Conservation (phyloP, 179 eudicot species). For the Beta lomatogona region DNA sequence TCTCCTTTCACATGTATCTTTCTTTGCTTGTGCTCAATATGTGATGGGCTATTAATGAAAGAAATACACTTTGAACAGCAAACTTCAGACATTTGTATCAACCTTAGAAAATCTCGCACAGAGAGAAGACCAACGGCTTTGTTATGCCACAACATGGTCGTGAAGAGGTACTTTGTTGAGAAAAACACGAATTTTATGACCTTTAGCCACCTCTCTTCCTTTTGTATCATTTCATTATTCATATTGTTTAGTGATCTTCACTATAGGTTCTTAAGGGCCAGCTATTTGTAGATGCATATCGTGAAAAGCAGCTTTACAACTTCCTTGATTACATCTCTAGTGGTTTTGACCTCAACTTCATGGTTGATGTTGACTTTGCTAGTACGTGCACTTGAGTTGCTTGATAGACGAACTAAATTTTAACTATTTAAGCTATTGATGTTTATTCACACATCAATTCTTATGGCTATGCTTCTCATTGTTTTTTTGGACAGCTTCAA, state of each 20-base stretch:
- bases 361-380: constrained; percentile 97
- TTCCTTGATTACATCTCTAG: constrained; percentile 83
- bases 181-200: not conserved
- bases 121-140: constrained; percentile 52
- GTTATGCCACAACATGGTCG: constrained; percentile 44
- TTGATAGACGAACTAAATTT: constrained; percentile 1
- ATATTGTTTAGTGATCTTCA: constrained; percentile 7
- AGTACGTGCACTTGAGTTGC: constrained; percentile 39
- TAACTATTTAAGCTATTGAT: not conserved
- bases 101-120: constrained; percentile 58
- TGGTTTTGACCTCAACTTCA: constrained; percentile 84
- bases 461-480: not conserved
- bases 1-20: not conserved
- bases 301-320: constrained; percentile 58
- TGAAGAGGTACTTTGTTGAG: constrained; percentile 52
- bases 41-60: not conserved
- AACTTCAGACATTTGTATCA: constrained; percentile 63
- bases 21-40: not conserved
- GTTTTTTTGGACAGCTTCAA: constrained; percentile 63
- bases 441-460: not conserved
- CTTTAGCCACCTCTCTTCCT: not conserved
- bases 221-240: not conserved
- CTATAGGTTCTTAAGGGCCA: constrained; percentile 76
- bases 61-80: constrained; percentile 39
- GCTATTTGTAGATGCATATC: constrained; percentile 65